Conservation (phyloP, 345 rosid species). For the Eucalyptus dawsonii region DNA sequence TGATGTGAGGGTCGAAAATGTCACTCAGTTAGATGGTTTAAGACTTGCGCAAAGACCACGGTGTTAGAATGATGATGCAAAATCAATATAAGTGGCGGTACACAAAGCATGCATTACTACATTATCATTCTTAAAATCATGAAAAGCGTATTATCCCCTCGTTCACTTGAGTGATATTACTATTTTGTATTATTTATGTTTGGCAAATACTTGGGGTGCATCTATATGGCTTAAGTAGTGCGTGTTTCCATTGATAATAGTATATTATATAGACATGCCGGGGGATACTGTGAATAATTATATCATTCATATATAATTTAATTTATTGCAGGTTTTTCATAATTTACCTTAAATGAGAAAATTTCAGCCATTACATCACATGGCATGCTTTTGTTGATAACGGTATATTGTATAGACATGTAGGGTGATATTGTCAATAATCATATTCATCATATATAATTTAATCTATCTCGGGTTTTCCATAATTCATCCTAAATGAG, state of each 20-base stretch:
- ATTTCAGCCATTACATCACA: neutral
- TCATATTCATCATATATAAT: neutral
- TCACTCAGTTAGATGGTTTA: neutral
- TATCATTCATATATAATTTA: neutral
- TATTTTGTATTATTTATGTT: neutral
- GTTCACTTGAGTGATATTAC: neutral
- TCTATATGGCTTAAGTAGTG: neutral
- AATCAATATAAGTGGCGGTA: fast-evolving
- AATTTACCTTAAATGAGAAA: neutral
- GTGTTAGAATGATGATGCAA: neutral
- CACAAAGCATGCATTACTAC: neutral
- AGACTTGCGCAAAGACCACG: neutral
- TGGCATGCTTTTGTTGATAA: neutral
- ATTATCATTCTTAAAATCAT: neutral
- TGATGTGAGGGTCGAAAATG: neutral
- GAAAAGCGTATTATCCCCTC: neutral
- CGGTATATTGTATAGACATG: neutral
- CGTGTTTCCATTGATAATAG: neutral
- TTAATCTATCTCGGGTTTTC: neutral
- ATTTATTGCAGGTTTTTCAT: neutral
- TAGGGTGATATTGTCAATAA: neutral
- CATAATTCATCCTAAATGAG: neutral
- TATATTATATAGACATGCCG: neutral
- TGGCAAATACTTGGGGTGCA: neutral
- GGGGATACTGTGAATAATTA: neutral